Evolutionary conservation across 106 monocot genomes (phyloP), one percentile per base, ranked within the genome.

Genomic region (Amphibolis antarctica): DNA sequence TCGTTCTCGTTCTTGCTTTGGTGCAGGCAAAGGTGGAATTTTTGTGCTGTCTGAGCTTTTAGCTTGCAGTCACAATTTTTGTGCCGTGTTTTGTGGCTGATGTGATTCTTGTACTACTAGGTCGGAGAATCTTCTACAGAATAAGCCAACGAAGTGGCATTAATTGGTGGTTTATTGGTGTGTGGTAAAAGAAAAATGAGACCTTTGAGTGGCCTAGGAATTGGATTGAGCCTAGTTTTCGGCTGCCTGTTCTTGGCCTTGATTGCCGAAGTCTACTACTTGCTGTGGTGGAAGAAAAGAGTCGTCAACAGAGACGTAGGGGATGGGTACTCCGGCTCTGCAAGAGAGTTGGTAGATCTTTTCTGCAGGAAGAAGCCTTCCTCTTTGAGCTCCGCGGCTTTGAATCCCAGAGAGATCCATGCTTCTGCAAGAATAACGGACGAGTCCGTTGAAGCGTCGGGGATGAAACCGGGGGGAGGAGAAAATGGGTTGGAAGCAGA

Each of bases 221-320:
- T 71, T 29, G 71, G 62, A 17, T 28, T 71, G 62, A 71, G 71
- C 36, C 24, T 71, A 17, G 62, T 71, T n/a, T 71, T 71, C 26
- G 62, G 62, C 15, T 71, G 61, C 26, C 62, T 71, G 42, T 46
- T 71, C 62, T 25, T 71, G 53, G 71, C 71, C 62, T 43, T 71
- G 0, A 18, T 71, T 14, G 61, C 62, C 10, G 84, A 92, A 67
- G 65, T 92, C 30, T 88, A 85, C 77, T 88, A 92, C 70, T 59
- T 92, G 53, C 66, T 92, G 12, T 84, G 79, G 69, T 85, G 77
- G 87, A 87, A 84, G 57, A 83, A 66, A 74, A 71, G 74, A 47
- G 10, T 60, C 20, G 44, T 53, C 44, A 48, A 64, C 20, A 69
- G 74, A 36, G 46, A 28, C 55, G 28, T 42, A 0, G 80, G 73